A percentile compares a stretch with the other conserved stretches of the same genome.
Evolutionary conservation across 2,329 filamentous ascomycete genomes (phyloP).

Genomic region (Penicillium sp.): DNA sequence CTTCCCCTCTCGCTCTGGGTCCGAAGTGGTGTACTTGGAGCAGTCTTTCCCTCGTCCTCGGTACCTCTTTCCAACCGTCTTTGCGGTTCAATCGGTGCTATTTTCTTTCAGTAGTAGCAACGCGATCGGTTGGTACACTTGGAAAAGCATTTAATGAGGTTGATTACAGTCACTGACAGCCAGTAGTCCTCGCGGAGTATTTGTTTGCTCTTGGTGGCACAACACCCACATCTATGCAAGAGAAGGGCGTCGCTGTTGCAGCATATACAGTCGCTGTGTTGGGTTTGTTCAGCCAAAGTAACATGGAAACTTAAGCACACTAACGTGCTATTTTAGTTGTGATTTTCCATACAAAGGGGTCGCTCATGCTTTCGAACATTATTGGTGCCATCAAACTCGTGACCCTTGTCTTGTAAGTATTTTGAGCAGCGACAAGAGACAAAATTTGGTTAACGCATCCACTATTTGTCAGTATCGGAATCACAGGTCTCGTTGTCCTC

Average conservation of each 20-base stretch:
- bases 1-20: constrained; percentile 66
- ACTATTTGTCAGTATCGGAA: constrained; percentile 44
- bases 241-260: constrained; percentile 66
- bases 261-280: constrained; percentile 61
- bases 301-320: too few relatives aligned
- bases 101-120: constrained; percentile 68
- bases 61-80: constrained; percentile 64
- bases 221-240: constrained; percentile 59
- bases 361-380: constrained; percentile 56
- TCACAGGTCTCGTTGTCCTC: constrained; percentile 63
- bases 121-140: constrained; percentile 31
- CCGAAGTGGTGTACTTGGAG: constrained; percentile 68
- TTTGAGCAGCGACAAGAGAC: not conserved
- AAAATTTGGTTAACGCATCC: not conserved
- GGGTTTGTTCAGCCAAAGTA: constrained; percentile 40
- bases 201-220: constrained; percentile 58
- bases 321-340: constrained; percentile 32
- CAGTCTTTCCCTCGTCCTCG: constrained; percentile 65
- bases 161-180: not conserved
- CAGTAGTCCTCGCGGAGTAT: constrained; percentile 62
- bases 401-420: constrained; percentile 58
- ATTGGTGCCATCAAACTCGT: constrained; percentile 61
- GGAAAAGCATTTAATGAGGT: rapidly evolving
- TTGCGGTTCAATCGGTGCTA: constrained; percentile 63
- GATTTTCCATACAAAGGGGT: constrained; percentile 58